A percentile compares a stretch with the other conserved stretches of the same genome.
These are phyloP conservation scores for Phytopythium sindhum DNA, from an alignment of 352 stramenopile genomes.

Conservation along the genomic window DNA sequence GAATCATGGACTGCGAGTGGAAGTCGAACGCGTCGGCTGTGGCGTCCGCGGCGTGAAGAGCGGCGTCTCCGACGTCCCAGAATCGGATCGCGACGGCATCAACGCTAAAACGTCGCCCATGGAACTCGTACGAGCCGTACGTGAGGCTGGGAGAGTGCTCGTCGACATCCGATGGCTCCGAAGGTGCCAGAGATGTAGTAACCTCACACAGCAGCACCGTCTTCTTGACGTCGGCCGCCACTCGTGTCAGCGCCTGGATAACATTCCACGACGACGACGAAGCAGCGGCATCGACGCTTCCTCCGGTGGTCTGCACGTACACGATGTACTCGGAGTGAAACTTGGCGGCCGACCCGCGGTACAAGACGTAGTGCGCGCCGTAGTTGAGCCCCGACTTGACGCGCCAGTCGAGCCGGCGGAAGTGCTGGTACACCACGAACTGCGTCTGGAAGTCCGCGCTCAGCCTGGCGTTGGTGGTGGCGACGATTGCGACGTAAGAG, in stretches of 20 bases:
- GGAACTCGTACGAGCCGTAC: slow-evolving; percentile 30
- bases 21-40: slow-evolving; percentile 29
- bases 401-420: slow-evolving; percentile 46
- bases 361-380: slow-evolving; percentile 64
- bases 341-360: slow-evolving; percentile 39
- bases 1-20: slow-evolving; percentile 30
- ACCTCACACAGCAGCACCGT: slow-evolving; percentile 63
- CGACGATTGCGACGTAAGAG: neutral
- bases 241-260: slow-evolving; percentile 65
- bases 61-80: slow-evolving; percentile 38
- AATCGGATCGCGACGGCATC: slow-evolving; percentile 51
- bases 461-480: slow-evolving; percentile 9
- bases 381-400: slow-evolving; percentile 68
- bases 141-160: slow-evolving; percentile 9
- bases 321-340: slow-evolving; percentile 81
- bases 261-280: slow-evolving; percentile 33
- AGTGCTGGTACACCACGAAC: slow-evolving; percentile 57
- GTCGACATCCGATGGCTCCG: neutral
- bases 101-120: slow-evolving; percentile 28
- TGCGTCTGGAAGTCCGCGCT: slow-evolving; percentile 30
- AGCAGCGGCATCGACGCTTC: neutral
- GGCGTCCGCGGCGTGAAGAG: slow-evolving; percentile 7
- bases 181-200: neutral
- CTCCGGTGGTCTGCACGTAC: slow-evolving; percentile 28
- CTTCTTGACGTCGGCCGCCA: slow-evolving; percentile 80